Base-by-base conservation (phyloP, 2,329 filamentous ascomycete genomes). In the Cladosporium cucumerinum region DNA sequence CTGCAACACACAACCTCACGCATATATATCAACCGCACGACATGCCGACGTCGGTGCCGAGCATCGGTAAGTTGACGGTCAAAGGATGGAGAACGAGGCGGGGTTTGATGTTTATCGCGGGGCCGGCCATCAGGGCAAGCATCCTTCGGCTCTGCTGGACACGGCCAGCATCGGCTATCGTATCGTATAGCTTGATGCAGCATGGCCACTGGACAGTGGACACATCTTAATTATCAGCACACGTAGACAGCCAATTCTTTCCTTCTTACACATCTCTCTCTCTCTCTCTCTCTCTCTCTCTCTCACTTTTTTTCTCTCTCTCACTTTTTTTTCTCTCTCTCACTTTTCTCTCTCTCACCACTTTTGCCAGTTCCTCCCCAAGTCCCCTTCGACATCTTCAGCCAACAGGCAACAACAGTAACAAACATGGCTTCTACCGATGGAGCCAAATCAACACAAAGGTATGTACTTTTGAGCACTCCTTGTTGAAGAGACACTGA, bases 141-240 rank as follows among this genome's bases (percentile, higher is more conserved):
- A n/a, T n/a, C 51, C 51, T 54, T 54, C 55, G 55, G 55, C 51
- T 55, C 55, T 46, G 6, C 55, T 46, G 6, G 12, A 39, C 36
- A 58, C 55, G 55, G 55, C 34, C 55, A 58, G 34, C 55, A 58
- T 58, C 55, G 55, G 55, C 55, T 43, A 58, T 39, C 34, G 34
- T 43, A 58, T 43, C 55, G 55, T 58, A 46, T 58, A 46, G 34
- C 55, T 43, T 16, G 54, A n/a, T 57, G 21, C n/a, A 57, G 21
- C 30, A 46, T 28, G 34, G 10, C 36, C 21, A 39, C 34, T 26
- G 26, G 3, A 28, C 26, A 28, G 26, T 32, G 18, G 54, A 57
- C 54, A 57, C 54, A 34, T 39, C 18, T n/a, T 46, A 23, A 46
- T 3, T 43, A n/a, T 18, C 16, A 26, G 11, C 32, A 39, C 32